Evolutionary conservation across 805 yeast species (phyloP), one percentile per base, ranked within the genome.

Genomic region (Sugiyamaella smithiae): DNA sequence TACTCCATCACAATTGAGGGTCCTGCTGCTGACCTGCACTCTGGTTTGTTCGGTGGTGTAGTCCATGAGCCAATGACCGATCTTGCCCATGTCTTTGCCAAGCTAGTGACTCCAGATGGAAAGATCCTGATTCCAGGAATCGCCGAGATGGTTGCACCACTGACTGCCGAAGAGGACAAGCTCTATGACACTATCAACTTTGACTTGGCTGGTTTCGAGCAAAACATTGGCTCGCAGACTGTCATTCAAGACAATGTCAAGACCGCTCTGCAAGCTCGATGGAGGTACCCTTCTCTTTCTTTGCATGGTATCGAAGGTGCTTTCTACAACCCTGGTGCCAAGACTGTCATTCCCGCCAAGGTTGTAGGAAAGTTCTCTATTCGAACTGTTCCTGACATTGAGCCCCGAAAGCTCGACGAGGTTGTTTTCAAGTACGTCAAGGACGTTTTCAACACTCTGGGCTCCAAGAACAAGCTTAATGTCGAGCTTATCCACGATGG

Each of bases 291-390:
- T 49, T 88, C 98, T 5, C 75, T 93, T 61, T 90, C 98, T 2
- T 69, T 93, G 57, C 99, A 93, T 70, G 99, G 99, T 58, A 78
- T 93, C 48, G 99, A 93, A 71, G 99, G 99, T 56, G 99, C 98
- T 4, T 93, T 93, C 69, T 83, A 85, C 42, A 91, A 86, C 38
- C 78, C 85, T 41, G 99, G 99, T 57, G 99, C 98, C 50, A 93
- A 93, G 75, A 93, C 99, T 28, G 99, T 93, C 45, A 93, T 93
- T 57, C 99, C 99, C 29, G 87, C 97, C 43, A 85, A 84, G 66
- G 98, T 93, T 28, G 69, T 74, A 46, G 99, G 99, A 62, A 93
- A 93, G 73, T 93, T 93, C 67, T 87, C 96, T 29, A 90, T 93
- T 63, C 82, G 99, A 76, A 93, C 99, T 17, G 99, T 93, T 31